phyloP scores from a whole-genome alignment of 192 early-diverging fungal species.

The Coemansia sp. region DNA sequence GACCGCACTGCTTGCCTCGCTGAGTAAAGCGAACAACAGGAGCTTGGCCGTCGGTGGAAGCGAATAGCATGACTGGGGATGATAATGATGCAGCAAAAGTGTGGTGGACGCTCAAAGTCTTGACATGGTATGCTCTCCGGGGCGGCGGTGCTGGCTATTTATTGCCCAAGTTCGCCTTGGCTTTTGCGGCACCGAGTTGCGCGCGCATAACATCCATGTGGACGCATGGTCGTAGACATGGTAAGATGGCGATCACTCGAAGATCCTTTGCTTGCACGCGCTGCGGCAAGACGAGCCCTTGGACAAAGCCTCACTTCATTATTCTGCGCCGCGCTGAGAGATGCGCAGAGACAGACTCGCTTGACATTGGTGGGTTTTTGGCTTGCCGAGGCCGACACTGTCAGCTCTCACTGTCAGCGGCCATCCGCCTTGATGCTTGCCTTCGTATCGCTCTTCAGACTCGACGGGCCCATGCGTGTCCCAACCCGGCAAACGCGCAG shows the following conservation, averaged over 20 bases:
- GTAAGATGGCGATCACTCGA: no score
- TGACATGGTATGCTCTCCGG: neutral
- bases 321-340: conserved; percentile 23
- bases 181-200: neutral
- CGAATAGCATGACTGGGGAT: neutral
- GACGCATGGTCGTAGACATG: neutral
- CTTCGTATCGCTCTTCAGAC: conserved; percentile 59
- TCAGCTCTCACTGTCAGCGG: conserved; percentile 45
- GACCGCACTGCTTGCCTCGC: neutral
- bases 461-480: conserved; percentile 63
- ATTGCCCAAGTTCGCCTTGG: neutral
- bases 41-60: neutral
- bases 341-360: conserved; percentile 7
- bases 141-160: neutral
- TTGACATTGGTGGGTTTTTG: neutral
- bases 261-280: no score
- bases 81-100: neutral
- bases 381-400: conserved; percentile 19
- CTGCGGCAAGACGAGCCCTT: no score
- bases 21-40: neutral
- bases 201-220: neutral
- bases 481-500: no score
- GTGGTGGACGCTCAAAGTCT: neutral
- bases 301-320: neutral
- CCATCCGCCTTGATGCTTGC: conserved; percentile 34